These are phyloP conservation scores for Cokeromyces recurvatus DNA, from an alignment of 371 early-diverging fungal species.

Conservation along the genomic window DNA sequence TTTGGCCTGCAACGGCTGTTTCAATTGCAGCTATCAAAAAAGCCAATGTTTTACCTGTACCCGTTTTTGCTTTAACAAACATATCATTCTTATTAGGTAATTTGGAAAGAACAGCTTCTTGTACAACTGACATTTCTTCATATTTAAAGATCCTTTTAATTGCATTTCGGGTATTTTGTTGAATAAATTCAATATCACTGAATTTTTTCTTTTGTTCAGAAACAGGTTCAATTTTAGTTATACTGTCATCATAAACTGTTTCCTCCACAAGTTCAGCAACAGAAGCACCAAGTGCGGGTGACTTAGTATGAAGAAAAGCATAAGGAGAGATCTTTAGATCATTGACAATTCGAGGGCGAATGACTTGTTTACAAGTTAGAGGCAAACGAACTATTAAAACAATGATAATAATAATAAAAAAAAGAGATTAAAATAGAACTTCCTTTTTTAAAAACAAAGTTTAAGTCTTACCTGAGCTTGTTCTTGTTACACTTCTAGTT, in stretches of 20 bases:
- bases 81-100: slow-evolving; percentile 77
- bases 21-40: slow-evolving; percentile 92
- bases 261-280: slow-evolving; percentile 5
- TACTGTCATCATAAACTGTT: not conserved
- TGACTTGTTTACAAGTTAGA: slow-evolving; percentile 3
- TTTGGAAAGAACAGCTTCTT: slow-evolving; percentile 68
- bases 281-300: slow-evolving; percentile 1
- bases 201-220: slow-evolving; percentile 43
- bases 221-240: slow-evolving; percentile 7
- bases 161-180: slow-evolving; percentile 59
- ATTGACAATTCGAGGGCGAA: slow-evolving; percentile 1
- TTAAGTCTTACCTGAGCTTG: not conserved
- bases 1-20: slow-evolving; percentile 41
- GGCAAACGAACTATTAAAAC: too few relatives aligned
- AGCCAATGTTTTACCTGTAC: slow-evolving; percentile 96
- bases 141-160: slow-evolving; percentile 67
- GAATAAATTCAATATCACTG: slow-evolving; percentile 43
- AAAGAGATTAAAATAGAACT: not conserved
- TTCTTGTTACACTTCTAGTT: not conserved
- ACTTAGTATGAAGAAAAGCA: slow-evolving; percentile 20
- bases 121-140: slow-evolving; percentile 76
- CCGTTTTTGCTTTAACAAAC: slow-evolving; percentile 95
- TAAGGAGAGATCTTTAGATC: slow-evolving; percentile 22
- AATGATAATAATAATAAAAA: not conserved
- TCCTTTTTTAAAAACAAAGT: not conserved